Conservation (phyloP, 2,329 filamentous ascomycete species). For the Elsinoe arachidis region DNA sequence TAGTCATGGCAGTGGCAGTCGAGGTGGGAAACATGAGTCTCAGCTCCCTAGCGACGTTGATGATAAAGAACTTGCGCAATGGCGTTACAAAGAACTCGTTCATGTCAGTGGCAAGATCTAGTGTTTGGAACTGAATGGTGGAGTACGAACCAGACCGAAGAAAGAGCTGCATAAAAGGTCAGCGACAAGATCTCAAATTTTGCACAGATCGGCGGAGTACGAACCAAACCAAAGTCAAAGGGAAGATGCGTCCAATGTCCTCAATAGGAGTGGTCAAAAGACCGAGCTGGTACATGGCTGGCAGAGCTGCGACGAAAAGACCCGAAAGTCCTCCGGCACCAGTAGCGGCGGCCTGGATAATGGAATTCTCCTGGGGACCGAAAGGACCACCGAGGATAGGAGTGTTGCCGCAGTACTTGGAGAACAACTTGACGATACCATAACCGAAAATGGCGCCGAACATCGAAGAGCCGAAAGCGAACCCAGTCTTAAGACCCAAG, state of each 20-base stretch:
- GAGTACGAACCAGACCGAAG: too few relatives aligned
- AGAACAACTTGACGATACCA: slow-evolving; percentile 48
- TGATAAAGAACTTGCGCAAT: slow-evolving; percentile 57
- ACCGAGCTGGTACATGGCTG: slow-evolving; percentile 50
- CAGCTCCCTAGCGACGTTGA: slow-evolving; percentile 54
- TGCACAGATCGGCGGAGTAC: too few relatives aligned
- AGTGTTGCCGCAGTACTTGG: slow-evolving; percentile 37
- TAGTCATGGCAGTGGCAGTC: slow-evolving; percentile 53
- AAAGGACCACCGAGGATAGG: slow-evolving; percentile 48
- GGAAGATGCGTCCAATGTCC: slow-evolving; percentile 50
- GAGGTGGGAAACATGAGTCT: slow-evolving; percentile 52
- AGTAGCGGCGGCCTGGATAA: slow-evolving; percentile 52
- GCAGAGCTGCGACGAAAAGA: slow-evolving; percentile 52
- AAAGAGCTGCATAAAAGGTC: too few relatives aligned
- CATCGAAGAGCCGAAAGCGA: slow-evolving; percentile 31
- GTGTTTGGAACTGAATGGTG: too few relatives aligned
- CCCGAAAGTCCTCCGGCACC: slow-evolving; percentile 50
- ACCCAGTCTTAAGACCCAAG: slow-evolving; percentile 43
- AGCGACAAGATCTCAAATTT: too few relatives aligned
- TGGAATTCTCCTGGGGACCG: slow-evolving; percentile 55
- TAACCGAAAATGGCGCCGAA: slow-evolving; percentile 50
- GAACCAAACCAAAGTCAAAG: too few relatives aligned
- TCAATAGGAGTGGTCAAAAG: slow-evolving; percentile 44
- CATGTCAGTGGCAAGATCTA: too few relatives aligned
- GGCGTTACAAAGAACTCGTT: slow-evolving; percentile 44